Evolutionary conservation across 2,329 filamentous ascomycete genomes (phyloP).

Genomic region (Chrysoporthe cubensis): DNA sequence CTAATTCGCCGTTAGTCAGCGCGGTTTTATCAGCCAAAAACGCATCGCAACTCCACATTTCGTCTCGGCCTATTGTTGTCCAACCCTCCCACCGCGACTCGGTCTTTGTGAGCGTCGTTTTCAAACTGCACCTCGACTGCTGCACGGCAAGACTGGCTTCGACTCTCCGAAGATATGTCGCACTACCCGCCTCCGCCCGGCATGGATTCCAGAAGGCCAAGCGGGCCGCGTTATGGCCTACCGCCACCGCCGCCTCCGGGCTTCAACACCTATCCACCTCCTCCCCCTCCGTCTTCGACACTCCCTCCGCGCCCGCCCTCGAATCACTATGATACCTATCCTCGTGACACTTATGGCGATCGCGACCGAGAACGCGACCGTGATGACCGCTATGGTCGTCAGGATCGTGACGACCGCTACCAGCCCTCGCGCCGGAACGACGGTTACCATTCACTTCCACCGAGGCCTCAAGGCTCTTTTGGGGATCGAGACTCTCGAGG

Average conservation of each 20-base stretch:
- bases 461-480: conserved; percentile 20
- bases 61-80: conserved; percentile 7
- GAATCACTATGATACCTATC: conserved; percentile 26
- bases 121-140: conserved; percentile 13
- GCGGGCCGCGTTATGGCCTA: conserved; percentile 19
- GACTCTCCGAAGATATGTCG: conserved; percentile 18
- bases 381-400: conserved; percentile 13
- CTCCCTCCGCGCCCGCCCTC: conserved; percentile 28
- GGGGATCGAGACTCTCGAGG: conserved; percentile 14
- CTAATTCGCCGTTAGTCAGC: neutral
- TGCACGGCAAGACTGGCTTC: neutral
- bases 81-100: conserved; percentile 4
- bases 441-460: conserved; percentile 13
- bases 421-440: conserved; percentile 21
- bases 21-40: neutral
- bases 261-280: conserved; percentile 21
- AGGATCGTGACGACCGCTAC: conserved; percentile 29
- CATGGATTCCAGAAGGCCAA: conserved; percentile 21
- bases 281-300: conserved; percentile 21
- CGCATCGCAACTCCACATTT: conserved; percentile 3
- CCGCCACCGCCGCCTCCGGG: conserved; percentile 11
- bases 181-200: conserved; percentile 28
- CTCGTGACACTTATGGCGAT: conserved; percentile 8
- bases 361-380: conserved; percentile 23
- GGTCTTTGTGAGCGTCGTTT: conserved; percentile 5